Base-by-base conservation (phyloP, 1,284 basidiomycete genomes). In the Leccinum pallidistipes region DNA sequence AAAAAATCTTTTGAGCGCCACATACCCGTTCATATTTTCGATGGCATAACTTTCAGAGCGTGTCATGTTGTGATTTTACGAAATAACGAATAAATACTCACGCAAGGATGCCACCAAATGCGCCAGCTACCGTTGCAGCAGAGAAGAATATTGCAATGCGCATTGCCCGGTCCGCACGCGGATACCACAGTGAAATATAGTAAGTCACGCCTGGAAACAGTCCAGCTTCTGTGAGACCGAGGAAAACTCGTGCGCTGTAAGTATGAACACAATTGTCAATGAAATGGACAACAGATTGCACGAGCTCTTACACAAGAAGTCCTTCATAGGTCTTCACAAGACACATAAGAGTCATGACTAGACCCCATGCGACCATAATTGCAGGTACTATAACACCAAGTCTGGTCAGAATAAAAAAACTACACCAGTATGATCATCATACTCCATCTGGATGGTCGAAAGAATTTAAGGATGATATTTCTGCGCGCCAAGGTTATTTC, bases 141-240 rank as follows among this genome's bases (percentile, higher is more conserved):
- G 84, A 84, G 70, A 85, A 84, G 74, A 86, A 85, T 53, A 86
- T 81, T 2, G 84, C 83, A 47, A 85, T 79, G 24, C 84, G 77
- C 57, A 69, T 72, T n/a, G 80, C 81, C 24, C 81, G 77, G 64
- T 85, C 83, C 21, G 73, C 74, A 36, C 79, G 73, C 8, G 82
- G 79, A 61, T 86, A 86, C 84, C 83, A 84, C 49, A 83, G 65
- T 11, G 82, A 81, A 50, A 84, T 77, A 65, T 85, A 85, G 61
- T 82, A 86, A 0, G 77, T 80, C 59, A 85, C 77, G 57, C 80
- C 83, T 2, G 83, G 82, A 60, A 84, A 84, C 38, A 86, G 65
- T 24, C 84, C 84, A 59, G 78, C 80, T 68, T 86, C 85, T 31
- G 83, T 74, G 31, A 86, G 66, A 50, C 84, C 85, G n/a, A 86